Base-by-base conservation (phyloP, 768 basidiomycete genomes). In the Scleroderma citrinum region DNA sequence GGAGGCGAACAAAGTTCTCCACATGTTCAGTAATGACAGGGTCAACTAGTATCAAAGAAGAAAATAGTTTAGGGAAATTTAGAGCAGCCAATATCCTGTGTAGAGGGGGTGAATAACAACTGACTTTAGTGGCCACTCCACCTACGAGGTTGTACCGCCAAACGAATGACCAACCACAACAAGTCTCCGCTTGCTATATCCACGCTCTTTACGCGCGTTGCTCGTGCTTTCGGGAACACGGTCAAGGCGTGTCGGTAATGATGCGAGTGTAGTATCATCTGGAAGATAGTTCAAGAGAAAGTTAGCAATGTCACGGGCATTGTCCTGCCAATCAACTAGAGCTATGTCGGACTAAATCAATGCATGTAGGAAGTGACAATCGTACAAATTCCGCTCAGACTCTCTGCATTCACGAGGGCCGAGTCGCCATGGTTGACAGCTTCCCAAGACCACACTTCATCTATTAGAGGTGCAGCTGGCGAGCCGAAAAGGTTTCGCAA, bases 401-500 rank as follows among this genome's bases (percentile, higher is more conserved):
- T 69, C 1, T 67, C 65, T 1, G 60, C 71, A 52, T 96, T 97
- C 31, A 94, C 46, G 12, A 88, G 63, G 0, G 76, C 84, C n/a
- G 90, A 75, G 51, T 94, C 93, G 1, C 91, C 93, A 52, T 94
- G 90, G 51, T 91, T 84, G 3, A 84, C 76, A 5, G 87, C 78
- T 55, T 96, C 93, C 75, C 88, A 85, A 0, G 78, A 60, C 91
- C 91, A 94, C 1, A 93, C 72, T 47, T 85, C 80, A 70, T 88
- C 73, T 64, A 92, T 54, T 70, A 71, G 49, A 54, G 42, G 46
- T 1, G 61, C 67, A 17, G 65, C 63, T 19, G 70, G 58, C 2
- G 67, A 69, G 23, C 72, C 63, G 2, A 93, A 61, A 7, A 94
- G 62, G 31, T 69, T 56, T 1, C 62, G 63, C 2, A 95, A 52